A percentile compares a stretch with the other conserved stretches of the same genome.
These are phyloP conservation scores for Fraxinus albicans DNA, from an alignment of 305 asterid species.

Conservation along the genomic window DNA sequence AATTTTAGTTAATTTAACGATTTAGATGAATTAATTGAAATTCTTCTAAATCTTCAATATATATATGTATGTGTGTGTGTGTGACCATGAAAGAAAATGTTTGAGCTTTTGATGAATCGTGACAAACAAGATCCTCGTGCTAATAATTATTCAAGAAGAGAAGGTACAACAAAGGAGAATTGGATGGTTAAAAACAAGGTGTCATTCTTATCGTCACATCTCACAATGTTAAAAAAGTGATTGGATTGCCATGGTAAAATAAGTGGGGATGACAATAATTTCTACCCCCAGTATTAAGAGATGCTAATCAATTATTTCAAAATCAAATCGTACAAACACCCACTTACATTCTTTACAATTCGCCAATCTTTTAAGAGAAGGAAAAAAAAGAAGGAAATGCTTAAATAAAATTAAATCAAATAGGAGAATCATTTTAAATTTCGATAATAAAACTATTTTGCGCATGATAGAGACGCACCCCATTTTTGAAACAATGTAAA, in stretches of 20 bases:
- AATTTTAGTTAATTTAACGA: no score
- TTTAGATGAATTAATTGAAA: no score
- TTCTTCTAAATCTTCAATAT: no score
- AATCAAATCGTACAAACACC: neutral
- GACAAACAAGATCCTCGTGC: neutral
- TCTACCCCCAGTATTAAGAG: neutral
- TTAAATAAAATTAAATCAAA: no score
- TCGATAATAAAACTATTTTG: no score
- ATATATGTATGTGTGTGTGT: no score
- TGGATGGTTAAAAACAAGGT: neutral
- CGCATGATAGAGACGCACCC: neutral
- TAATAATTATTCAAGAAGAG: neutral
- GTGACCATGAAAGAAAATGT: neutral
- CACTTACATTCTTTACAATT: neutral
- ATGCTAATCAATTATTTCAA: neutral
- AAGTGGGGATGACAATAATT: constrained; percentile 20
- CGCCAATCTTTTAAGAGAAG: no score
- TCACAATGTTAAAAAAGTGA: neutral
- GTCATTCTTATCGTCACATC: neutral
- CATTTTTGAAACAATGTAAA: no score
- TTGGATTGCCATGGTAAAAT: neutral
- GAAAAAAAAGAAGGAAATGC: no score
- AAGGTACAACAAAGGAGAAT: neutral
- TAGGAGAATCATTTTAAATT: no score
- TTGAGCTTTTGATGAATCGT: neutral